phyloP scores from a whole-genome alignment of 2,329 filamentous ascomycete genomes.

The Macroventuria anomochaeta region DNA sequence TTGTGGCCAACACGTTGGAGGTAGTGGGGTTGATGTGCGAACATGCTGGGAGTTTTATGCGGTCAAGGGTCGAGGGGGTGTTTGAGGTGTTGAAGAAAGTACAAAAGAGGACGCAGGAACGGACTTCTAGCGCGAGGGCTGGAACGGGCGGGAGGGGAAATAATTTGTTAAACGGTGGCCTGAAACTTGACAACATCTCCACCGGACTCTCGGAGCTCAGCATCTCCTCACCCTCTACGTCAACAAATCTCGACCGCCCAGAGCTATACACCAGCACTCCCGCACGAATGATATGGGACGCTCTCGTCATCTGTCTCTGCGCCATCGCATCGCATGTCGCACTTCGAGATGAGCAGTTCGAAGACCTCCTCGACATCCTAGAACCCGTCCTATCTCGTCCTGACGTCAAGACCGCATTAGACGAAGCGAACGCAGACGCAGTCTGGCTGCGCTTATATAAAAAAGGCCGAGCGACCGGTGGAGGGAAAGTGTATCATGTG shows the following conservation, averaged over 20 bases:
- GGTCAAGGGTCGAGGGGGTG: constrained; percentile 73
- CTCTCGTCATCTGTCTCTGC: constrained; percentile 64
- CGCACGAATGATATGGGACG: constrained; percentile 69
- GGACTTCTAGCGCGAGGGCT: neutral
- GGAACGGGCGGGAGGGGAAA: too few relatives aligned
- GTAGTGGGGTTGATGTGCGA: constrained; percentile 73
- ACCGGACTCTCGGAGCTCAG: constrained; percentile 8
- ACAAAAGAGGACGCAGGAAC: constrained; percentile 28
- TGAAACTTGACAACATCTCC: constrained; percentile 7
- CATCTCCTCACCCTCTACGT: neutral
- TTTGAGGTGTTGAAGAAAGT: constrained; percentile 63
- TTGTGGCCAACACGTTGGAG: constrained; percentile 73
- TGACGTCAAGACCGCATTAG: constrained; percentile 64
- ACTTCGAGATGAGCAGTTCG: constrained; percentile 73
- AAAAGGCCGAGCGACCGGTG: constrained; percentile 8
- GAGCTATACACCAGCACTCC: constrained; percentile 61
- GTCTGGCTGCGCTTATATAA: constrained; percentile 68
- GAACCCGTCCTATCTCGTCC: constrained; percentile 47
- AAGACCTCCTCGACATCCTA: constrained; percentile 71
- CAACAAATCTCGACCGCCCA: constrained; percentile 10
- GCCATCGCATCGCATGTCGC: constrained; percentile 67
- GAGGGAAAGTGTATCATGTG: neutral
- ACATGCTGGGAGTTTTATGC: constrained; percentile 81
- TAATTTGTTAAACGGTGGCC: neutral
- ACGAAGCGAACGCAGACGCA: constrained; percentile 72